Percentiles rank a stretch among this genome's conserved stretches.
These are phyloP conservation scores for maize (Zea mays) DNA, from an alignment of 176 grass and related monocot genomes.

Conservation along the genomic window DNA sequence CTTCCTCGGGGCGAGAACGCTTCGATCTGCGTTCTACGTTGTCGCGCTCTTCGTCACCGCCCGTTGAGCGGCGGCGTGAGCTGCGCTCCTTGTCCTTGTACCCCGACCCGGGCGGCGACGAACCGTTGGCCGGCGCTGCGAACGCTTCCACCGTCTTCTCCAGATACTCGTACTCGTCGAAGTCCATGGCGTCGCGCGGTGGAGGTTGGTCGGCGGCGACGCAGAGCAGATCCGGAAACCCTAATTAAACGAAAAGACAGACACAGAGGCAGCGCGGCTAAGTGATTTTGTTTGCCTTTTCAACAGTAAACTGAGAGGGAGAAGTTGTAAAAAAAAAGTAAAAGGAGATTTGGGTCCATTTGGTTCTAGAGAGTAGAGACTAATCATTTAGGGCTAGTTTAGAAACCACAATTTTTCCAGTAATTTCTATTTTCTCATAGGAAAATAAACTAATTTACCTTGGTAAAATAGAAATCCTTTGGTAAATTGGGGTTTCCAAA, in stretches of 20 bases:
- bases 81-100: slow-evolving; percentile 77
- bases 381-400: too few species aligned
- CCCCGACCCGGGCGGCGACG: slow-evolving; percentile 13
- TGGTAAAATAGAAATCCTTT: too few species aligned
- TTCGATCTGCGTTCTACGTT: slow-evolving; percentile 62
- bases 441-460: too few species aligned
- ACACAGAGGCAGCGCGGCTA: background rate
- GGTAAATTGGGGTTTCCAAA: too few species aligned
- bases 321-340: too few species aligned
- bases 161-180: slow-evolving; percentile 98
- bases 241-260: slow-evolving; percentile 26
- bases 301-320: too few species aligned
- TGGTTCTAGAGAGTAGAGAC: too few species aligned
- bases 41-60: slow-evolving; percentile 57
- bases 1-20: slow-evolving; percentile 62
- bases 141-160: slow-evolving; percentile 83
- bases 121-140: slow-evolving; percentile 49
- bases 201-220: background rate
- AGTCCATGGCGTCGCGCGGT: slow-evolving; percentile 43
- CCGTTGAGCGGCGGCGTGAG: slow-evolving; percentile 50
- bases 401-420: too few species aligned
- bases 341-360: too few species aligned
- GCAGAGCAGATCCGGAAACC: slow-evolving; percentile 37
- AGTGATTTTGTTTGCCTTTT: background rate
- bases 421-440: too few species aligned